A percentile compares a stretch with the other conserved stretches of the same genome.
Evolutionary conservation across 176 grass and related monocot species (phyloP).

Genomic region (Carex cristatella): DNA sequence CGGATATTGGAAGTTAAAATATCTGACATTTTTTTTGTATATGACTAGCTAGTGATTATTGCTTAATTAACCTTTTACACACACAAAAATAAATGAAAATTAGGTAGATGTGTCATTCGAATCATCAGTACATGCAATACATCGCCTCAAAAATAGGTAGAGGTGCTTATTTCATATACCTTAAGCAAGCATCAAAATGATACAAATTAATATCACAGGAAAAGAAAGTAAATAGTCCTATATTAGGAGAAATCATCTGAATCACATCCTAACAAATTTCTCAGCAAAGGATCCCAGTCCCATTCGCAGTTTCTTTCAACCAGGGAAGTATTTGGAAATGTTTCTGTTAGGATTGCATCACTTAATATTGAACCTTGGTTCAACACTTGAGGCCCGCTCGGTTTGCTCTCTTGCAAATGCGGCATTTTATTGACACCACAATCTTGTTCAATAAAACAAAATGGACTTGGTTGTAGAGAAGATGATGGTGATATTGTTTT

Average conservation of each 20-base stretch:
- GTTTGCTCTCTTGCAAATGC: not conserved
- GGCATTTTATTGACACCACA: not conserved
- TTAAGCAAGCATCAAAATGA: not conserved
- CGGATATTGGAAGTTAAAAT: not conserved
- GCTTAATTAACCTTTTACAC: not conserved
- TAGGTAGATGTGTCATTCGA: not conserved
- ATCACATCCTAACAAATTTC: not conserved
- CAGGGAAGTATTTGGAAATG: not conserved
- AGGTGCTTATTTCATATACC: not conserved
- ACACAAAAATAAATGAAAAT: not conserved
- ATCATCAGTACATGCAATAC: not conserved
- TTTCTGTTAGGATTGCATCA: not conserved
- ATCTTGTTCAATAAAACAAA: not conserved
- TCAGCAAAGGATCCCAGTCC: constrained; percentile 11
- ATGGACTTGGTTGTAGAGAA: not conserved
- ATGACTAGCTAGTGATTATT: not conserved
- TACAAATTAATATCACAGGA: not conserved
- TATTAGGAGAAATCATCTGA: not conserved
- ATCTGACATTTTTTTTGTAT: not conserved
- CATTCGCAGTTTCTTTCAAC: not conserved
- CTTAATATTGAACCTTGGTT: not conserved
- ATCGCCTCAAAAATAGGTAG: too few species aligned
- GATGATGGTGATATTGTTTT: not conserved
- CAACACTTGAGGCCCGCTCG: not conserved
- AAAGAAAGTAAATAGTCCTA: not conserved